phyloP scores from a whole-genome alignment of 2,329 filamentous ascomycete species.

The Fusarium heterosporum region DNA sequence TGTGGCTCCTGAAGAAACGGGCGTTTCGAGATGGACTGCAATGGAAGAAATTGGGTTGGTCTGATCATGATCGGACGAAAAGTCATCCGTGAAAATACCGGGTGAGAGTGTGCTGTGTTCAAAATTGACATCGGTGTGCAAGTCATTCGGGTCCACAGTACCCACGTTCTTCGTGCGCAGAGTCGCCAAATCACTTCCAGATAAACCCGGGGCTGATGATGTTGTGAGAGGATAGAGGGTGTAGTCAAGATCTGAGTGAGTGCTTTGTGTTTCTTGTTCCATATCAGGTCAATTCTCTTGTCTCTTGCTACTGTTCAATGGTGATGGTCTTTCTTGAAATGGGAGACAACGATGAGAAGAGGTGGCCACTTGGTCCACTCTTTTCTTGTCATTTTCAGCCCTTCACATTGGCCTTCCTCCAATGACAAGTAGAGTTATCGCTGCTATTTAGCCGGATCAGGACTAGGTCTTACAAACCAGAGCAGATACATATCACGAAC shows the following conservation, averaged over 20 bases:
- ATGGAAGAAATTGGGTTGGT: too few species aligned
- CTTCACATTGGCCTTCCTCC: background rate
- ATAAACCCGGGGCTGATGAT: background rate
- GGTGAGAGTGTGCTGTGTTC: background rate
- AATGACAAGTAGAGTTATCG: background rate
- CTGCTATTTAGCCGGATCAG: accelerated
- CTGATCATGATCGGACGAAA: background rate
- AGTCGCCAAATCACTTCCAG: background rate
- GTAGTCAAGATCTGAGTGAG: too few species aligned
- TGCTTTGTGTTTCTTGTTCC: too few species aligned
- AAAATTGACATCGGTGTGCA: background rate
- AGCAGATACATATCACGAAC: too few species aligned
- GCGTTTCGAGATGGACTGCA: background rate
- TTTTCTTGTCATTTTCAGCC: constrained; percentile 29
- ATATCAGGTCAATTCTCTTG: too few species aligned
- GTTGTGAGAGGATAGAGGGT: background rate
- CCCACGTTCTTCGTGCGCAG: background rate
- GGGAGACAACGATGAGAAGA: background rate
- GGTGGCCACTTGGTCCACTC: background rate
- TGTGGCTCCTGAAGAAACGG: background rate
- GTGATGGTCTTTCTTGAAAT: background rate
- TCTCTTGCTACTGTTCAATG: background rate
- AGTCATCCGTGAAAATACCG: background rate
- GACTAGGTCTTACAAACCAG: too few species aligned
- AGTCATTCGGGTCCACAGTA: background rate